Percentiles rank a stretch among this genome's conserved stretches.
Conservation (phyloP, 352 stramenopile genomes). For the Elongisporangium prolatum region DNA sequence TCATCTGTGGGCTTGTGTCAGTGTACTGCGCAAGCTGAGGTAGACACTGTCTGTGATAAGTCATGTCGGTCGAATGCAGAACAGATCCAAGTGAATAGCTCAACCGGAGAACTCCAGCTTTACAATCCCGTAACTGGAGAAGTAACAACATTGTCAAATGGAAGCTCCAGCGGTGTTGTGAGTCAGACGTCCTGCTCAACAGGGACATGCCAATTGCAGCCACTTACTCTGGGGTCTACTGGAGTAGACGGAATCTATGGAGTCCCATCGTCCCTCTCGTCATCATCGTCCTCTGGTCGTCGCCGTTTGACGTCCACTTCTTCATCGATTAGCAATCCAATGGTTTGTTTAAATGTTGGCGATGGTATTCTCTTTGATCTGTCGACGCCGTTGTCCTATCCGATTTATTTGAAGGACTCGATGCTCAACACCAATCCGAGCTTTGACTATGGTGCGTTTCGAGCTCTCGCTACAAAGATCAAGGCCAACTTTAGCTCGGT, state of each 20-base stretch:
- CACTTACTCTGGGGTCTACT: constrained; percentile 32
- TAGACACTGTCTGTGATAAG: constrained; percentile 80
- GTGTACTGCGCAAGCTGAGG: constrained; percentile 63
- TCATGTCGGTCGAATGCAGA: constrained; percentile 51
- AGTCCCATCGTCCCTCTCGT: constrained; percentile 23
- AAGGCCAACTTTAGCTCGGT: constrained; percentile 57
- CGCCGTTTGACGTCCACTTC: constrained; percentile 12
- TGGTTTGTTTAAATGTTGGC: constrained; percentile 81
- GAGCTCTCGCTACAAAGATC: constrained; percentile 53
- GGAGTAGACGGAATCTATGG: constrained; percentile 69
- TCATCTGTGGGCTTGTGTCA: constrained; percentile 83
- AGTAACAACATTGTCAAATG: constrained; percentile 14
- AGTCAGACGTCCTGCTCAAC: constrained; percentile 46
- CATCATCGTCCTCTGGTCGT: constrained; percentile 3
- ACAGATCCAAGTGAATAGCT: constrained; percentile 57
- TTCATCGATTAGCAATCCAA: constrained; percentile 67
- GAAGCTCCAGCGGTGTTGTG: constrained; percentile 23
- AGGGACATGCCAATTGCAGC: constrained; percentile 47
- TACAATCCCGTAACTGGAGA: constrained; percentile 43
- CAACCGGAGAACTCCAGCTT: constrained; percentile 48
- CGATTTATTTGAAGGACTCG: constrained; percentile 93
- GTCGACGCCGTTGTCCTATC: constrained; percentile 67
- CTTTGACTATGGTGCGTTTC: constrained; percentile 90
- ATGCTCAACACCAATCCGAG: constrained; percentile 92
- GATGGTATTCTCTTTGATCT: constrained; percentile 89